Evolutionary conservation across 495 filamentous ascomycete genomes (phyloP).

Genomic region (Penicillium cataractarum): DNA sequence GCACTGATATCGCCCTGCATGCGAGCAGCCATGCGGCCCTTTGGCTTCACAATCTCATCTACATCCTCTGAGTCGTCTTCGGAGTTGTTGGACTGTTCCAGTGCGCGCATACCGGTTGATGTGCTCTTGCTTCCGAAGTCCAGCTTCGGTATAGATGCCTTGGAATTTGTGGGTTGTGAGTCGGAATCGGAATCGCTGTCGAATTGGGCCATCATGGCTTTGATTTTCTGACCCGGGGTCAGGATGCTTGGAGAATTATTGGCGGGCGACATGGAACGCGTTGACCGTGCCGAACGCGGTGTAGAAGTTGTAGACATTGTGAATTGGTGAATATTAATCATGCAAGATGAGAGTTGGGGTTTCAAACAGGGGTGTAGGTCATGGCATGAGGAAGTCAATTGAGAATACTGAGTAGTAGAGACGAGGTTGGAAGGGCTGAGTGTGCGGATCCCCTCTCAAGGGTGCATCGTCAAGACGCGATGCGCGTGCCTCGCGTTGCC

Average conservation of each 20-base stretch:
- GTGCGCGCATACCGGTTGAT: slow-evolving; percentile 8
- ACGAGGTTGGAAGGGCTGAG: slow-evolving; percentile 6
- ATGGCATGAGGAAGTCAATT: slow-evolving; percentile 17
- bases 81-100: slow-evolving; percentile 23
- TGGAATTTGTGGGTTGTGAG: slow-evolving; percentile 22
- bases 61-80: slow-evolving; percentile 47
- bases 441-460: slow-evolving; percentile 22
- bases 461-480: slow-evolving; percentile 33
- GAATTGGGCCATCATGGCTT: slow-evolving; percentile 66
- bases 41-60: slow-evolving; percentile 59
- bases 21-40: slow-evolving; percentile 70
- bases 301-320: slow-evolving; percentile 48
- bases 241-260: slow-evolving; percentile 48
- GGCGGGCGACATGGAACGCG: slow-evolving; percentile 43
- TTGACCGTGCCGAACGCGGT: slow-evolving; percentile 48
- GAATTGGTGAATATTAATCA: background rate
- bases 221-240: slow-evolving; percentile 72
- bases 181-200: slow-evolving; percentile 62
- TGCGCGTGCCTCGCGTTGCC: slow-evolving; percentile 37
- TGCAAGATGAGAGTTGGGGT: background rate
- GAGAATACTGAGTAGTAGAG: background rate
- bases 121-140: slow-evolving; percentile 25
- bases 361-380: background rate
- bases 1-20: slow-evolving; percentile 51
- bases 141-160: slow-evolving; percentile 27